phyloP scores from a whole-genome alignment of 1,139 yeast genomes.

The Nakaseomyces delphensis region DNA sequence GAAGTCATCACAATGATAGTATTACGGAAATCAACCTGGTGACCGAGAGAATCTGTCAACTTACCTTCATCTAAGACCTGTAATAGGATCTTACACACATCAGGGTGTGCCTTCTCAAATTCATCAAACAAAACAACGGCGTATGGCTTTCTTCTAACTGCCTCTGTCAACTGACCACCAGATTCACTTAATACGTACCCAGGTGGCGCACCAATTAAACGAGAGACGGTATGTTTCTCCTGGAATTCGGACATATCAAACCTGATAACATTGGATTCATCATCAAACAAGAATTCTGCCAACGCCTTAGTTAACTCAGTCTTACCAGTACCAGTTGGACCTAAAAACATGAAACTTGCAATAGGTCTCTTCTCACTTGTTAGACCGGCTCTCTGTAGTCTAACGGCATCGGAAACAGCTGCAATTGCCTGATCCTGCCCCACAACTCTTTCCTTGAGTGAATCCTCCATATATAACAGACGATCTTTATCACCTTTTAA shows the following conservation, averaged over 20 bases:
- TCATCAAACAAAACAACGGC: conserved; percentile 90
- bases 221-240: conserved; percentile 82
- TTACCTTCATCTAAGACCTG: conserved; percentile 95
- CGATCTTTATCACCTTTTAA: conserved; percentile 93
- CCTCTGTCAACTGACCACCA: conserved; percentile 92
- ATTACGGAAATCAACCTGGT: conserved; percentile 85
- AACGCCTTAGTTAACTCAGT: conserved; percentile 88
- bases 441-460: conserved; percentile 67
- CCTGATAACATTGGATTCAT: conserved; percentile 73
- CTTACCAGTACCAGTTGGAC: conserved; percentile 98
- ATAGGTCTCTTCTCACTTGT: conserved; percentile 91
- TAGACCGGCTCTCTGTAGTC: conserved; percentile 91
- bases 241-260: conserved; percentile 98
- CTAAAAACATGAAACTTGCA: conserved; percentile 90
- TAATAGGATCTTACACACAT: conserved; percentile 73
- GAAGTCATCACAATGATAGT: conserved; percentile 97
- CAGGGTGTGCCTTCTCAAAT: conserved; percentile 94
- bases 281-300: conserved; percentile 86
- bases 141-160: conserved; percentile 89
- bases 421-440: conserved; percentile 94
- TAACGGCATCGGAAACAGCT: conserved; percentile 87
- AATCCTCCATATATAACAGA: conserved; percentile 75
- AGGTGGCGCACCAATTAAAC: conserved; percentile 95
- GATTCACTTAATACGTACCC: conserved; percentile 93
- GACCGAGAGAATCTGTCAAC: conserved; percentile 90